Base-by-base conservation (phyloP, 495 filamentous ascomycete genomes). In the Friedmanniomyces simplex region DNA sequence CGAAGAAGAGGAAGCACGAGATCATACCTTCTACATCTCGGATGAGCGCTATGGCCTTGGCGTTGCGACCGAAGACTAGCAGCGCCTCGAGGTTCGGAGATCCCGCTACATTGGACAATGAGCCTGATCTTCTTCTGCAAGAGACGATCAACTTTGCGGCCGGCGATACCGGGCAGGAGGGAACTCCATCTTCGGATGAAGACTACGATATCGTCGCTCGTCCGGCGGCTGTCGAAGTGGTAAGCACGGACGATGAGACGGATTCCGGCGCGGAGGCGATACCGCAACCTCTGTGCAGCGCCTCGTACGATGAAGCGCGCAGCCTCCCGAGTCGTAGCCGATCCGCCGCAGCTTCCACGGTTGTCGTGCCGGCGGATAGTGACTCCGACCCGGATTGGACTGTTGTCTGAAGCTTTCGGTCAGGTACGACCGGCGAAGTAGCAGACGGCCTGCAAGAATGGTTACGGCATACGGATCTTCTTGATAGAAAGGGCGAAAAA, bases 341-440 rank as follows among this genome's bases (percentile, higher is more conserved):
- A 25, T 50, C 37, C 42, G 14, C n/a, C 22, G 24, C 28, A 10
- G 39, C 28, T 14, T 5, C 25, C 4, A n/a, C n/a, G n/a, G n/a
- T n/a, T n/a, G n/a, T n/a, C n/a, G n/a, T n/a, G n/a, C n/a, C n/a
- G n/a, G 21, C 24, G 3, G 50, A 28, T 1, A 26, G 10, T 41
- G 57, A 47, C 26, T 54, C 50, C 1, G 57, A 59, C 28, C 47
- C 57, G 12, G 57, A 59, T 3, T 59, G 57, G 57, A 30, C 47
- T 52, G 6, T 58, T 2, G 4, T 52, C 5, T 52, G 32, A 26
- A 43, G 2, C 39, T 43, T 32, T 32, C 28, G 28, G n/a, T n/a
- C n/a, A n/a, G n/a, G n/a, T n/a, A n/a, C n/a, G n/a, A n/a, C n/a
- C n/a, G n/a, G n/a, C n/a, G n/a, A n/a, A n/a, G n/a, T n/a, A n/a